phyloP scores from a whole-genome alignment of 129 eudicot species.

The Artemisia tridentata region DNA sequence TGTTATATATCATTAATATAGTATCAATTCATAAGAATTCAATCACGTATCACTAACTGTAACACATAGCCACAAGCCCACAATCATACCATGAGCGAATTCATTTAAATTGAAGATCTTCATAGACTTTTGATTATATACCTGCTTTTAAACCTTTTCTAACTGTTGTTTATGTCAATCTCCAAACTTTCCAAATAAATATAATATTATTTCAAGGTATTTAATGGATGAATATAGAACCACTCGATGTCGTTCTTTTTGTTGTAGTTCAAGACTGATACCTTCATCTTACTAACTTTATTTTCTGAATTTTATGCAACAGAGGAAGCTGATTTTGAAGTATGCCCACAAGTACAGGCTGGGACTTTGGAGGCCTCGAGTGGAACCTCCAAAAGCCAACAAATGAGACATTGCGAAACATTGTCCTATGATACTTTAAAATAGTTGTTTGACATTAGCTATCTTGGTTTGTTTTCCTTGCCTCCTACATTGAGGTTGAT shows the following conservation, averaged over 20 bases:
- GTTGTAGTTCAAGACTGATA: neutral
- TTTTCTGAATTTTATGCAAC: slow-evolving; percentile 21
- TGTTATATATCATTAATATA: neutral
- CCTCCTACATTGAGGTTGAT: slow-evolving; percentile 6
- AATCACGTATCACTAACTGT: neutral
- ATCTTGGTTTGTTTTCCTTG: slow-evolving; percentile 21
- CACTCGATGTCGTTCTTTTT: neutral
- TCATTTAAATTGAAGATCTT: neutral
- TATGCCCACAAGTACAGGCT: slow-evolving; percentile 84
- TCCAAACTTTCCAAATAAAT: neutral
- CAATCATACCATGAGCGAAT: slow-evolving; percentile 1
- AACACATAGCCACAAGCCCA: neutral
- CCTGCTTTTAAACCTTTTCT: neutral
- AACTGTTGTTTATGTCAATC: neutral
- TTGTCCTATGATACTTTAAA: neutral
- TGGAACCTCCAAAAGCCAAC: slow-evolving; percentile 38
- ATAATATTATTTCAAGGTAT: neutral
- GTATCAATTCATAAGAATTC: slow-evolving; percentile 6
- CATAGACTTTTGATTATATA: neutral
- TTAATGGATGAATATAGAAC: slow-evolving; percentile 7
- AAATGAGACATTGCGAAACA: slow-evolving; percentile 18
- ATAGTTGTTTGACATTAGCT: slow-evolving; percentile 5
- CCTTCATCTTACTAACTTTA: neutral
- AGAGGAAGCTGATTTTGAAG: slow-evolving; percentile 97
- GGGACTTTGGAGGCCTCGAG: slow-evolving; percentile 97